Percentiles rank a stretch among this genome's conserved stretches.
Evolutionary conservation across 164 flowering plant species (phyloP).

Genomic region (Cinnamomum micranthum): DNA sequence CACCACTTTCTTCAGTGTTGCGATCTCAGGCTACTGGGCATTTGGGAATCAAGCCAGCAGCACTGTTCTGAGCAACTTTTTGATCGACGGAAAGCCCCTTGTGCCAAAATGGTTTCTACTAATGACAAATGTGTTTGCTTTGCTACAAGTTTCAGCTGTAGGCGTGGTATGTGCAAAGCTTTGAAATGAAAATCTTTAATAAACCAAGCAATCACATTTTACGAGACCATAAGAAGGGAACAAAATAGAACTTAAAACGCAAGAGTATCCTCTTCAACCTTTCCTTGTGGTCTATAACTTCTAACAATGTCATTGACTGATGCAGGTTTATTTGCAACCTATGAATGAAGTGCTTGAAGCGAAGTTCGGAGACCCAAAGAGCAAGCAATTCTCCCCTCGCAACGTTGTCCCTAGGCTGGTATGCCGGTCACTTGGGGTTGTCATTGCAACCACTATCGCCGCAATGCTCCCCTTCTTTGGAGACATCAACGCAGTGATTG

Average conservation of each 20-base stretch:
- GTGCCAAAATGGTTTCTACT: conserved; percentile 69
- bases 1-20: conserved; percentile 68
- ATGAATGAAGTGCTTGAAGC: conserved; percentile 70
- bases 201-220: too few species aligned
- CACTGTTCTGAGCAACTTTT: conserved; percentile 54
- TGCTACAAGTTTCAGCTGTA: conserved; percentile 69
- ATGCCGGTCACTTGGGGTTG: conserved; percentile 53
- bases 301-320: not conserved
- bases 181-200: too few species aligned
- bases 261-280: too few species aligned
- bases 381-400: conserved; percentile 50
- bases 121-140: conserved; percentile 48
- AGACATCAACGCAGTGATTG: conserved; percentile 67
- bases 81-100: conserved; percentile 40
- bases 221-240: too few species aligned
- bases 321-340: conserved; percentile 82
- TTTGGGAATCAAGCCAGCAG: conserved; percentile 65
- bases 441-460: conserved; percentile 47
- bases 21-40: conserved; percentile 93
- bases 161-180: conserved; percentile 44
- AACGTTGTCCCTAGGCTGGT: conserved; percentile 61
- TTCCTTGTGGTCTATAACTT: not conserved
- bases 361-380: conserved; percentile 47
- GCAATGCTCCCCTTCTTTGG: conserved; percentile 97
- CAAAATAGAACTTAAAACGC: too few species aligned